Evolutionary conservation across 2,329 filamentous ascomycete genomes (phyloP), one percentile per base, ranked within the genome.

Genomic region (Calonectria naviculata): DNA sequence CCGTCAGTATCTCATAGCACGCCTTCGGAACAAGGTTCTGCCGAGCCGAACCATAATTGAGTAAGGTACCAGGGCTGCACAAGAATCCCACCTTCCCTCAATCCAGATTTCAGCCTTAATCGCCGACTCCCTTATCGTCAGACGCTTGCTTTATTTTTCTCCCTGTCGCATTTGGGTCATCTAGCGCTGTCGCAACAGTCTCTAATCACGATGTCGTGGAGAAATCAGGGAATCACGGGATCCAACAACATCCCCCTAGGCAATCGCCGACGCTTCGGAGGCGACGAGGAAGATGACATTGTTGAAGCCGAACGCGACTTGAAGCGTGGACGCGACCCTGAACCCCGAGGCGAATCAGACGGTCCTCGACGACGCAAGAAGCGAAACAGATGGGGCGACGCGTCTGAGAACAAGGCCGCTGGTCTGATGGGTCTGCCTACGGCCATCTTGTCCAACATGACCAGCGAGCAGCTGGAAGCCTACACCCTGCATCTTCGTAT

Each of bases 201-300:
- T 41, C 49, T 13, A 67, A 29, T 64, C 79, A 86, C 75, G 7
- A 93, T 93, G 91, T 87, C 91, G 80, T 93, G 91, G 91, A 88
- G 90, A 87, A 90, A 85, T 70, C 91, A 92, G 83, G 97, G 97
- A 78, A 97, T 98, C 82, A 99, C 97, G 24, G 97, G 97, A 64
- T 98, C 97, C 52, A 99, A 99, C 85, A 98, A 98, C 81, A 97
- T 99, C 79, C 97, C 97, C 72, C 87, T 99, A 73, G 97, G 97
- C 64, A 97, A 91, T 78, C 91, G 94, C 79, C 93, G 95, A 73
- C 95, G 97, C 78, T 93, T 91, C 72, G 93, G 90, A 75, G 92
- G 90, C 60, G 90, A 93, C 8, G 80, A 81, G 19, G 83, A 84
- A 47, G 83, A 79, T 42, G 78, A 79, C 52, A 81, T 80, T 54